A percentile compares a stretch with the other conserved stretches of the same genome.
Evolutionary conservation across 208 protist genomes (phyloP).

Genomic region (Leishmania arabica): DNA sequence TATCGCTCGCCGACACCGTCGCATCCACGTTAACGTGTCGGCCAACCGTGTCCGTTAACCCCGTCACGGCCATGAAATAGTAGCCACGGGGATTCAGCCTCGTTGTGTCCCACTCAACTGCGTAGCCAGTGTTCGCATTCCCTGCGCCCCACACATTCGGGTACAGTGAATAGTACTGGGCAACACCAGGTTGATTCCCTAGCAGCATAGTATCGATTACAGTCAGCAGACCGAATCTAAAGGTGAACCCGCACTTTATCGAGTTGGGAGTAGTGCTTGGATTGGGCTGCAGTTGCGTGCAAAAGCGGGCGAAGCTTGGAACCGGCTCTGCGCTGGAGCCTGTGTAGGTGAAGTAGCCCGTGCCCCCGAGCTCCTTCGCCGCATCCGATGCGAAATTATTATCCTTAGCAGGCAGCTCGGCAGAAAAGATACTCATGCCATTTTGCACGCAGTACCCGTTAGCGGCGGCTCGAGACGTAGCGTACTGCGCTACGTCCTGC

Average conservation of each 20-base stretch:
- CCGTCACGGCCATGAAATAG: conserved; percentile 5
- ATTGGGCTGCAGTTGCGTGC: neutral
- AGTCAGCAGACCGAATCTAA: conserved; percentile 12
- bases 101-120: conserved; percentile 9
- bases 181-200: neutral
- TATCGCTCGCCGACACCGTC: neutral
- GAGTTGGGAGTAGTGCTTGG: neutral
- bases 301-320: neutral
- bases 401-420: neutral
- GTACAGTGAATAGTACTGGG: conserved; percentile 4
- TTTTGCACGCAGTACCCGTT: conserved; percentile 21
- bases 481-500: neutral
- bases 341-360: conserved; percentile 6
- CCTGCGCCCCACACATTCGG: neutral
- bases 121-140: conserved; percentile 4
- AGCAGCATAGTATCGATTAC: neutral
- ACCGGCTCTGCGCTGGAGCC: conserved; percentile 12
- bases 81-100: conserved; percentile 4
- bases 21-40: conserved; percentile 15
- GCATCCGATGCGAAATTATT: conserved; percentile 3
- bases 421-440: conserved; percentile 19
- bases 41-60: neutral
- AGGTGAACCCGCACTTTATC: conserved; percentile 1
- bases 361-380: neutral
- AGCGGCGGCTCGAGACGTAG: neutral